phyloP scores from a whole-genome alignment of 1,139 yeast species.

The Saccharomyces hybrid region DNA sequence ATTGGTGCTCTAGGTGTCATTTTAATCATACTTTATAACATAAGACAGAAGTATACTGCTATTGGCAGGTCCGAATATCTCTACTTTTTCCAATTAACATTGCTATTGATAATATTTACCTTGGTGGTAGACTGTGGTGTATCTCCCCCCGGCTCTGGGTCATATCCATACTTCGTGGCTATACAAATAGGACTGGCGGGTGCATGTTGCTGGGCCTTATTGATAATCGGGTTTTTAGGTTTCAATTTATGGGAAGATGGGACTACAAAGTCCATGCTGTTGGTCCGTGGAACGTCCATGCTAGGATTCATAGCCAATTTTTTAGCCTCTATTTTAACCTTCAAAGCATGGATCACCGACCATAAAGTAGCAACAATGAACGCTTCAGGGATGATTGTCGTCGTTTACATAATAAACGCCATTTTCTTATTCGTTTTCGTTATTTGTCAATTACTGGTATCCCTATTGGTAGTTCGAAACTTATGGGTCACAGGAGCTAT shows the following conservation, averaged over 20 bases:
- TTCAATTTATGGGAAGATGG: conserved; percentile 96
- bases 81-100: conserved; percentile 55
- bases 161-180: conserved; percentile 78
- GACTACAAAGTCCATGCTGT: conserved; percentile 53
- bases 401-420: conserved; percentile 65
- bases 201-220: conserved; percentile 58
- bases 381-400: conserved; percentile 59
- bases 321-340: conserved; percentile 60
- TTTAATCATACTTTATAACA: conserved; percentile 67
- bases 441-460: conserved; percentile 62
- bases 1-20: conserved; percentile 62
- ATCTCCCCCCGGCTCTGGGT: conserved; percentile 68
- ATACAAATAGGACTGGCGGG: conserved; percentile 69
- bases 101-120: conserved; percentile 53
- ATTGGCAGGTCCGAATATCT: conserved; percentile 86
- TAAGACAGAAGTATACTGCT: conserved; percentile 82
- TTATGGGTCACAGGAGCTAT: conserved; percentile 88
- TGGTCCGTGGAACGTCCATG: conserved; percentile 42
- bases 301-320: conserved; percentile 57
- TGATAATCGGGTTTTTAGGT: conserved; percentile 70
- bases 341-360: conserved; percentile 53
- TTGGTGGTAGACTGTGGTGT: conserved; percentile 88
- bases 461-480: conserved; percentile 59
- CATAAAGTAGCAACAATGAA: conserved; percentile 29
- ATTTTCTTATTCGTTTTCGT: conserved; percentile 54